These are phyloP conservation scores for Paramecium biaurelia DNA, from an alignment of 73 alveolate genomes.

Conservation along the genomic window DNA sequence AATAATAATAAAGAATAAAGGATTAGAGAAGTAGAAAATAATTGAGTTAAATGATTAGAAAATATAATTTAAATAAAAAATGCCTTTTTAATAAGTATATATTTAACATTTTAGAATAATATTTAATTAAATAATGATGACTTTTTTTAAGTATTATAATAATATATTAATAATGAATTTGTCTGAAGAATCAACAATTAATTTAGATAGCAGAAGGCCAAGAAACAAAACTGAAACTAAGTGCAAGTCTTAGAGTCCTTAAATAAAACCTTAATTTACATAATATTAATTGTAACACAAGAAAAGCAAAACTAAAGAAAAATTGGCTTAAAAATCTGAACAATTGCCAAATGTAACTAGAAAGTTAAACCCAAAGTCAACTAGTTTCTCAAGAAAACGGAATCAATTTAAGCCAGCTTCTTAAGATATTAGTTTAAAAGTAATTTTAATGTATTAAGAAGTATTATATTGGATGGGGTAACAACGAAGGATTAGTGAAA, in stretches of 20 bases:
- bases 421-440: background rate
- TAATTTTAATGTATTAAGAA: background rate
- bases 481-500: conserved; percentile 15
- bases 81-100: background rate
- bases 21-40: background rate
- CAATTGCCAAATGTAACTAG: background rate
- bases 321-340: background rate
- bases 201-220: background rate
- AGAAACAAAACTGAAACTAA: conserved; percentile 29
- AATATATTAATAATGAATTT: background rate
- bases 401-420: background rate
- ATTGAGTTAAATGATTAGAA: background rate
- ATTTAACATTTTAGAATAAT: background rate
- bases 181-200: conserved; percentile 31
- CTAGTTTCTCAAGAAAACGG: background rate
- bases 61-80: background rate
- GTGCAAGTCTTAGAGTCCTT: conserved; percentile 1
- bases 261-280: background rate
- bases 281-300: background rate
- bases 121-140: background rate
- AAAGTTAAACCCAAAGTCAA: conserved; percentile 7
- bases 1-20: background rate
- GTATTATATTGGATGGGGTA: conserved; percentile 48
- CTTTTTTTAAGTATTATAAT: background rate
- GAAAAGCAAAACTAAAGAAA: conserved; percentile 9